Evolutionary conservation across 2,329 filamentous ascomycete species (phyloP).

Genomic region (Nemania sp.): DNA sequence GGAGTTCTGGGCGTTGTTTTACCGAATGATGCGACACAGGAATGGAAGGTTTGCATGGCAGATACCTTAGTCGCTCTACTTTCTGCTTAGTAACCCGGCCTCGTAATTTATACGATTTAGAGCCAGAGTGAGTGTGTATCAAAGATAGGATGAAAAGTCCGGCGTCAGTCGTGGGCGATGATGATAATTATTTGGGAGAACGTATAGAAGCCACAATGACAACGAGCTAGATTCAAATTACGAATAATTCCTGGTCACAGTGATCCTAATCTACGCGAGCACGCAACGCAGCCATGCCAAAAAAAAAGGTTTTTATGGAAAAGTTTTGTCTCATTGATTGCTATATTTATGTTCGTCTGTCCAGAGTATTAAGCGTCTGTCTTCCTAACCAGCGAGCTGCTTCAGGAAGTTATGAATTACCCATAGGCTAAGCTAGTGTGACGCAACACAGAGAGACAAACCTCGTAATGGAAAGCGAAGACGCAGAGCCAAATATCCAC

Average conservation of each 20-base stretch:
- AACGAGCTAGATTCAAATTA: neutral
- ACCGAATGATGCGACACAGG: constrained; percentile 17
- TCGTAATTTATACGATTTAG: constrained; percentile 13
- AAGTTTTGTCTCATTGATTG: constrained; percentile 34
- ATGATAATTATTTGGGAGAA: neutral
- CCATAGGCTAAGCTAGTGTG: constrained; percentile 3
- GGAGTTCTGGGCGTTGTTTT: constrained; percentile 29
- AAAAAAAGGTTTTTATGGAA: constrained; percentile 19
- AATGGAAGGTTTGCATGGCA: constrained; percentile 18
- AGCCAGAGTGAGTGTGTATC: constrained; percentile 1
- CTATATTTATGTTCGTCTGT: constrained; percentile 27
- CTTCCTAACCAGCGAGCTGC: constrained; percentile 15
- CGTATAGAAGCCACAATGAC: constrained; percentile 1
- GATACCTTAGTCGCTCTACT: constrained; percentile 22
- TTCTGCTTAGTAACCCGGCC: neutral
- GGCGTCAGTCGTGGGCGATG: neutral
- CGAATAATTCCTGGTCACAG: neutral
- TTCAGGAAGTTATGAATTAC: constrained; percentile 20
- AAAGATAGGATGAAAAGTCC: constrained; percentile 1
- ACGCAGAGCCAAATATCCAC: constrained; percentile 21
- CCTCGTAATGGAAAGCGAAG: constrained; percentile 24
- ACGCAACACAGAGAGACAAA: constrained; percentile 22
- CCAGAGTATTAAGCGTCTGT: constrained; percentile 28
- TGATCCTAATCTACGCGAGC: neutral
- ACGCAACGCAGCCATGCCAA: neutral